phyloP scores from a whole-genome alignment of 768 basidiomycete species.

The Strobilomyces echinocephalus region DNA sequence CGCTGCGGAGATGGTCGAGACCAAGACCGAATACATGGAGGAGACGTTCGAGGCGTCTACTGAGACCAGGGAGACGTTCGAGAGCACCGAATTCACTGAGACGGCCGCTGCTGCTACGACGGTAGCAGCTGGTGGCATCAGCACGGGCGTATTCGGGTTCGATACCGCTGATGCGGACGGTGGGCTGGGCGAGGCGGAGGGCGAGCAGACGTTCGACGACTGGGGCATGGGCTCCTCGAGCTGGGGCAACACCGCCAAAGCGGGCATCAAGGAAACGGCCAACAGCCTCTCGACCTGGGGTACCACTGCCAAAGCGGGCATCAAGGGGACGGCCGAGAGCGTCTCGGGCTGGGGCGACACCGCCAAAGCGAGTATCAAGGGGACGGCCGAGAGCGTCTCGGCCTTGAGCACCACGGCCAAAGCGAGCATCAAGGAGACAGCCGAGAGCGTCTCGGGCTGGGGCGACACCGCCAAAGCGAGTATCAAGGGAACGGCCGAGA shows the following conservation, averaged over 20 bases:
- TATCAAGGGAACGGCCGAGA: no score
- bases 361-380: no score
- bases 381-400: no score
- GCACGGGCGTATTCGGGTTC: not conserved
- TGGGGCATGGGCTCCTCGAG: not conserved
- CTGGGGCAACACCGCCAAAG: not conserved
- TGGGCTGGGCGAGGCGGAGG: not conserved
- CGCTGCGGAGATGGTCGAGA: constrained; percentile 2
- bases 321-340: no score
- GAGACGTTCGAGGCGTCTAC: constrained; percentile 1
- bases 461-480: no score
- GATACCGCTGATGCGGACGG: not conserved
- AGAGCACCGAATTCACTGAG: constrained; percentile 1
- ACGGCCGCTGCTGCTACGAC: no score
- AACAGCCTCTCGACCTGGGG: no score
- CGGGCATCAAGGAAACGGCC: not conserved
- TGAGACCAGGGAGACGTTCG: constrained; percentile 2
- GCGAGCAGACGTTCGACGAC: not conserved
- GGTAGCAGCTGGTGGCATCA: not conserved
- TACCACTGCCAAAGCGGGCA: no score
- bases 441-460: no score
- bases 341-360: no score
- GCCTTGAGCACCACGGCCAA: no score
- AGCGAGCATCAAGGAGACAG: no score
- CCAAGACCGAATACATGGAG: constrained; percentile 9